Conservation (phyloP, 148 eudicot genomes). For the Silene uniflora region DNA sequence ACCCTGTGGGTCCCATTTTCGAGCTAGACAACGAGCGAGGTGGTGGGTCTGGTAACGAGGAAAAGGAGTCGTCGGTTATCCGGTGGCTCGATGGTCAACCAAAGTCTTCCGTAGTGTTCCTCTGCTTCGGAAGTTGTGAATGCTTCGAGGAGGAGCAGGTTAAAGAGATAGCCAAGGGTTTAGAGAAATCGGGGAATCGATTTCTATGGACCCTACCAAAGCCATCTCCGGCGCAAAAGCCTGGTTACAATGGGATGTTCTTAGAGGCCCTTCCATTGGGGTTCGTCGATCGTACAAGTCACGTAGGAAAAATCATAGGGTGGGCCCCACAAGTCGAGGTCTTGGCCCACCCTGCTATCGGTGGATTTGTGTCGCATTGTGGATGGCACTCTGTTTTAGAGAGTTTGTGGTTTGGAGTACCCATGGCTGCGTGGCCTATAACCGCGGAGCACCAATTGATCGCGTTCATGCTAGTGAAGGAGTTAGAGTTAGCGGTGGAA, state of each 20-base stretch:
- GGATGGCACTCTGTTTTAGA: conserved; percentile 8
- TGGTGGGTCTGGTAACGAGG: background rate
- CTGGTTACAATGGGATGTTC: no score
- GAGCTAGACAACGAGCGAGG: conserved; percentile 9
- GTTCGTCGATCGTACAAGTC: background rate
- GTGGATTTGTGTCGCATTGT: conserved; percentile 8
- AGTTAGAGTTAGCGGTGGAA: background rate
- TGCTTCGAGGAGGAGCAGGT: conserved; percentile 33
- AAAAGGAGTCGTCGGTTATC: conserved; percentile 10
- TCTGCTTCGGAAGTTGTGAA: conserved; percentile 61
- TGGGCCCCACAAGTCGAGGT: conserved; percentile 15
- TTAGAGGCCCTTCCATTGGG: conserved; percentile 13
- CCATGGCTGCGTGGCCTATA: conserved; percentile 1
- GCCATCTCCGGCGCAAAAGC: no score
- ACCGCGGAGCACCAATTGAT: conserved; percentile 4
- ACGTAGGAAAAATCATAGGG: background rate
- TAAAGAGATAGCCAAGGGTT: conserved; percentile 43
- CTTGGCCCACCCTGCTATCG: background rate
- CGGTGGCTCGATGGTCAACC: conserved; percentile 60
- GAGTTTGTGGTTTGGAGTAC: conserved; percentile 11
- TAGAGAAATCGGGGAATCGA: conserved; percentile 35
- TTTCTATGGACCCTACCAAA: conserved; percentile 36
- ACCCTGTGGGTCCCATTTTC: conserved; percentile 47
- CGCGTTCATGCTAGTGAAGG: background rate
- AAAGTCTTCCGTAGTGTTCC: conserved; percentile 39